Conservation (phyloP, 2,329 filamentous ascomycete genomes). For the Talaromyces funiculosus region DNA sequence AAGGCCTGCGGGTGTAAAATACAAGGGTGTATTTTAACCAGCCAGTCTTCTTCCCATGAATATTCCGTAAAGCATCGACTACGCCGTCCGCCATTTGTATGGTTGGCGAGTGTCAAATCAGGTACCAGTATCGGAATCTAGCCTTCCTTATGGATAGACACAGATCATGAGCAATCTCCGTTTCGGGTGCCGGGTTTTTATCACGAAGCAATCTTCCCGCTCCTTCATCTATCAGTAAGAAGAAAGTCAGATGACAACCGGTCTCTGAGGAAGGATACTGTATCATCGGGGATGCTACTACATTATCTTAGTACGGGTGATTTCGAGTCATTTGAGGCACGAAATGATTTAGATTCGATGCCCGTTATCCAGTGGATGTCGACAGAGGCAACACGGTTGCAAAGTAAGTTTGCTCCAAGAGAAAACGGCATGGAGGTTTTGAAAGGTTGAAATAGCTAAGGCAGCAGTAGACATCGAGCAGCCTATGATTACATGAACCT, state of each 20-base stretch:
- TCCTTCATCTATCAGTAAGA: background rate
- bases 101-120: slow-evolving; percentile 1
- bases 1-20: background rate
- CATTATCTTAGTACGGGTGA: background rate
- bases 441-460: background rate
- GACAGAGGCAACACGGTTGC: background rate
- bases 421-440: background rate
- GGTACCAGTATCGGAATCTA: background rate
- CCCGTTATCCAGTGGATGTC: background rate
- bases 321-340: background rate
- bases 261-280: background rate
- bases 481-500: background rate
- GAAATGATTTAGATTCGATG: background rate
- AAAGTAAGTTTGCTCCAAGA: background rate
- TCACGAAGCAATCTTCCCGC: background rate
- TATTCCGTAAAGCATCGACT: background rate
- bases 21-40: background rate
- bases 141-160: background rate
- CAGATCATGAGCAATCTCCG: background rate
- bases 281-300: background rate
- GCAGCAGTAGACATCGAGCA: background rate
- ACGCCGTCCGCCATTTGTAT: background rate
- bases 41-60: background rate
- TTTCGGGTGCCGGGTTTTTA: background rate
- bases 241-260: background rate